A percentile compares a stretch with the other conserved stretches of the same genome.
Conservation (phyloP, 2,329 filamentous ascomycete species). For the Colletotrichum spinosum region DNA sequence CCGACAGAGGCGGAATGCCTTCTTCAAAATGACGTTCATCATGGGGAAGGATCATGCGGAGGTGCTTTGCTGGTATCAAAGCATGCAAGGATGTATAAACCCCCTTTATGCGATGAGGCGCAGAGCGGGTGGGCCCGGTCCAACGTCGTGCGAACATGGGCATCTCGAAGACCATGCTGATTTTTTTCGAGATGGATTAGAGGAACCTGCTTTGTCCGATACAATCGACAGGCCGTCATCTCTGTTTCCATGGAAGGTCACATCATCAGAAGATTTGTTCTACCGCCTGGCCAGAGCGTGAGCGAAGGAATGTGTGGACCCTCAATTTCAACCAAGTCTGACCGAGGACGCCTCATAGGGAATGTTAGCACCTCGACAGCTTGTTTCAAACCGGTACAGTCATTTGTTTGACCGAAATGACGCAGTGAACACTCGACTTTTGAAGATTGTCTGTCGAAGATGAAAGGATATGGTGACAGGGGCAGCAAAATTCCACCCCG, state of each 20-base stretch:
- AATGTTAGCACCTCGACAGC: not conserved
- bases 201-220: too few relatives aligned
- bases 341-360: slow-evolving; percentile 10
- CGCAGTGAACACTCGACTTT: not conserved
- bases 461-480: too few relatives aligned
- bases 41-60: slow-evolving; percentile 32
- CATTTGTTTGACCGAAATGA: not conserved
- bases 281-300: not conserved
- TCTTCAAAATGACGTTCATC: not conserved
- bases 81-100: slow-evolving; percentile 23
- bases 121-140: slow-evolving; percentile 22
- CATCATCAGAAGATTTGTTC: too few relatives aligned
- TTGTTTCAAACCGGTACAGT: slow-evolving; percentile 14
- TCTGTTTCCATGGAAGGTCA: too few relatives aligned
- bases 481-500: too few relatives aligned
- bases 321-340: slow-evolving; percentile 18
- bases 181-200: too few relatives aligned
- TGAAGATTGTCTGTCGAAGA: not conserved
- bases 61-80: slow-evolving; percentile 31
- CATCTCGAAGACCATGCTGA: not conserved
- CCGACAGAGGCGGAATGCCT: too few relatives aligned
- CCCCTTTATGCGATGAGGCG: slow-evolving; percentile 37
- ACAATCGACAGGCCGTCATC: too few relatives aligned
- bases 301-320: slow-evolving; percentile 18
- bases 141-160: slow-evolving; percentile 14